Conservation (phyloP, 2,329 filamentous ascomycete species). For the Colletotrichum orchidophilum region DNA sequence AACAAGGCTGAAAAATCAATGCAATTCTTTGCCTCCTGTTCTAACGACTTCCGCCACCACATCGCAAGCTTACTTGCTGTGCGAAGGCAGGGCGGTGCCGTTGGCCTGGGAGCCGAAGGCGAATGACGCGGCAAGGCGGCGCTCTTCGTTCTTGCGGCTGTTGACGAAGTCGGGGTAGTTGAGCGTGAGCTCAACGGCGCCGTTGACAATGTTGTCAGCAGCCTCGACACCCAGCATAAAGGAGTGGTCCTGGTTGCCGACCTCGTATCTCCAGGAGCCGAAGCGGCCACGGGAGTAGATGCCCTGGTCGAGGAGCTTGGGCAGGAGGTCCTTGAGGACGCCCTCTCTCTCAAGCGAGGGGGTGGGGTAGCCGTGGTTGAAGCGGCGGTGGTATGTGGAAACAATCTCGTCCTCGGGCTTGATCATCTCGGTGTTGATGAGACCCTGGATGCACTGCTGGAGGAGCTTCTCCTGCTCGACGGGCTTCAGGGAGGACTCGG, state of each 20-base stretch:
- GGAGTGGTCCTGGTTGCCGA: slow-evolving; percentile 95
- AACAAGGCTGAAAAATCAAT: slow-evolving; percentile 2
- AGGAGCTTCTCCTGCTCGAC: slow-evolving; percentile 88
- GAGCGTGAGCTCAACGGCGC: slow-evolving; percentile 89
- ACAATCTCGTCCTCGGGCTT: slow-evolving; percentile 92
- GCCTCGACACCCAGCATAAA: slow-evolving; percentile 98
- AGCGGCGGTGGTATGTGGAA: slow-evolving; percentile 96
- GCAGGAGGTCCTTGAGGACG: slow-evolving; percentile 90
- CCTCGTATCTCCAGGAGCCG: slow-evolving; percentile 96
- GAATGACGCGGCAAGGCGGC: slow-evolving; percentile 64
- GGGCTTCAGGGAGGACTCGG: slow-evolving; percentile 94
- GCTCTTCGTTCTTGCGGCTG: slow-evolving; percentile 73
- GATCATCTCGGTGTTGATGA: slow-evolving; percentile 98
- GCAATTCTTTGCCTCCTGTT: background rate
- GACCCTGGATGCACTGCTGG: slow-evolving; percentile 91
- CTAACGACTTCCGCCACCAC: background rate
- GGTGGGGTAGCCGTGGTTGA: slow-evolving; percentile 98
- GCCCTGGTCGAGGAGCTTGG: slow-evolving; percentile 88
- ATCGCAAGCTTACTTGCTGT: slow-evolving; percentile 40
- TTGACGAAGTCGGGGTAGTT: slow-evolving; percentile 99
- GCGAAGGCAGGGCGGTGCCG: slow-evolving; percentile 44
- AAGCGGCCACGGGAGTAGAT: slow-evolving; percentile 98
- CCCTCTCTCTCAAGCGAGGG: slow-evolving; percentile 95
- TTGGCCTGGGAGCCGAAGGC: slow-evolving; percentile 46
- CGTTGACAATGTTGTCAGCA: slow-evolving; percentile 88